Base-by-base conservation (phyloP, 1,139 yeast genomes). In the Kluyveromyces sp. region DNA sequence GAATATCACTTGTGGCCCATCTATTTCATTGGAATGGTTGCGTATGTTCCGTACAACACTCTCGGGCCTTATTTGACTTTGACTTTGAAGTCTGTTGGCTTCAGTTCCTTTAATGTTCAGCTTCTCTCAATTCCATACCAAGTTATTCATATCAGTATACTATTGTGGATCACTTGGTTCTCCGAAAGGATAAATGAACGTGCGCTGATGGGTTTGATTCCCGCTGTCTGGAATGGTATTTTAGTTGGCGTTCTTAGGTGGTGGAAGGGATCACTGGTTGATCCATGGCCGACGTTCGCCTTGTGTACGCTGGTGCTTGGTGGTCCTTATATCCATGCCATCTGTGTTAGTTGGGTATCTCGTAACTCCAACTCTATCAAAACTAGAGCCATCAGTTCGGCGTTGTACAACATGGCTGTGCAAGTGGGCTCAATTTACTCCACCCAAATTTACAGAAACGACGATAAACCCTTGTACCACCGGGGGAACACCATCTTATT, bases 1-100 rank as follows among this genome's bases (percentile, higher is more conserved):
- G 84, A 80, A 55, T 75, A 68, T 50, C 80, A 78, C 56, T 56
- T 78, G 46, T 73, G 77, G 74, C 84, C 84, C 2, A 55, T 80
- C n/a, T 76, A 75, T 50, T 46, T 69, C 8, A 61, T 76, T 40
- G 75, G 83, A 1, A 47, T 78, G 13, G 49, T 77, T 38, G 69
- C 67, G 7, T 71, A 68, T 49, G 65, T 75, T 40, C 68, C 73
- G 12, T 54, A 62, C 3, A 49, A 54, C n/a, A 72, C 78, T 0
- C 53, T 68, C 3, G 43, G 55, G 16, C 53, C 65, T 2, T 75
- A 75, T 53, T 56, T 74, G 46, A 71, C 74, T 2, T 58, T 75
- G 43, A 67, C 68, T 13, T 62, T 74, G 42, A 65, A 64, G 46
- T 58, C 65, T 3, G 56, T 75, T 49, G 73, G 76, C 1, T 75